A percentile compares a stretch with the other conserved stretches of the same genome.
Conservation (phyloP, 257 asterid genomes). For the Salvia rosmarinus region DNA sequence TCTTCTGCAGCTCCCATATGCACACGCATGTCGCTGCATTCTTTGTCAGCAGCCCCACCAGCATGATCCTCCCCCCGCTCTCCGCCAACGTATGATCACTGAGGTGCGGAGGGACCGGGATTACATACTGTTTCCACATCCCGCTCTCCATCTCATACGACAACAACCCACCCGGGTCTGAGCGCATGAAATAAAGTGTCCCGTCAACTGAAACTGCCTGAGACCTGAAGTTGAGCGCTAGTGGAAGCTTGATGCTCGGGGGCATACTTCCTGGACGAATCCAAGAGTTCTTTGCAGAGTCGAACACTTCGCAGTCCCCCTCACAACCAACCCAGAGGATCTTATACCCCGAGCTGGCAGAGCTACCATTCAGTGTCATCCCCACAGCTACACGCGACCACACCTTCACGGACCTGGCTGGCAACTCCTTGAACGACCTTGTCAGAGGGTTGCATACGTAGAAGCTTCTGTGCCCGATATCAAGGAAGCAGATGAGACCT, state of each 20-base stretch:
- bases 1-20: constrained; percentile 98
- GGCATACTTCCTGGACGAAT: constrained; percentile 69
- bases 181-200: constrained; percentile 77
- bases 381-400: constrained; percentile 96
- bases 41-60: constrained; percentile 85
- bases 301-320: constrained; percentile 79
- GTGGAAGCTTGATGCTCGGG: constrained; percentile 63
- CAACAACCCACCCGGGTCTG: constrained; percentile 82
- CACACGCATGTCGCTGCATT: constrained; percentile 95
- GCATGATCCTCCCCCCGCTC: constrained; percentile 80
- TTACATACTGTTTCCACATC: constrained; percentile 68
- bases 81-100: constrained; percentile 80
- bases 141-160: constrained; percentile 66
- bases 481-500: constrained; percentile 94
- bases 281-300: constrained; percentile 74
- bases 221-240: constrained; percentile 83
- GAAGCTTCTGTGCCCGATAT: constrained; percentile 75
- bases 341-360: constrained; percentile 59
- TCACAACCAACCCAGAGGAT: constrained; percentile 86
- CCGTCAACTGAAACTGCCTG: constrained; percentile 63
- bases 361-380: constrained; percentile 59
- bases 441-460: constrained; percentile 90
- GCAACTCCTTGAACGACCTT: constrained; percentile 78
- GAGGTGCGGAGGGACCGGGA: constrained; percentile 67
- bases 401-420: constrained; percentile 73